phyloP scores from a whole-genome alignment of 2,329 filamentous ascomycete species.

The Setomelanomma holmii region DNA sequence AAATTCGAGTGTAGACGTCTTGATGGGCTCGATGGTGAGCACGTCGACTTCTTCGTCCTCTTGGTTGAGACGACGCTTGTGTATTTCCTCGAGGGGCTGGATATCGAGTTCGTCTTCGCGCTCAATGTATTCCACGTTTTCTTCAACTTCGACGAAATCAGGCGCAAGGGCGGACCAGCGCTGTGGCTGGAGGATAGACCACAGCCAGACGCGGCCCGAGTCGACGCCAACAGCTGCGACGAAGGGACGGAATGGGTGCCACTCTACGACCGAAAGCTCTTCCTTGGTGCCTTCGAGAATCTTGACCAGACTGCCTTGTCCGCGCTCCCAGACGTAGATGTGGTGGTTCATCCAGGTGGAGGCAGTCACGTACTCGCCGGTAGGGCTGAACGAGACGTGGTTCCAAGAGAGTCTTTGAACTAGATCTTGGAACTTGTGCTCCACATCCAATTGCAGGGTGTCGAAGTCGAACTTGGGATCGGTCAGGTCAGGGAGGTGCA shows the following conservation, averaged over 20 bases:
- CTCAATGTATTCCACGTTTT: conserved; percentile 97
- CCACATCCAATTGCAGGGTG: conserved; percentile 86
- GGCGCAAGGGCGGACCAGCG: conserved; percentile 97
- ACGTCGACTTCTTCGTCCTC: conserved; percentile 96
- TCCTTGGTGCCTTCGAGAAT: conserved; percentile 97
- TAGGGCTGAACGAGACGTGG: conserved; percentile 92
- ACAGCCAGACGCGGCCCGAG: conserved; percentile 91
- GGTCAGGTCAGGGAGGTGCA: conserved; percentile 80
- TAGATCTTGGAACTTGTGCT: conserved; percentile 98
- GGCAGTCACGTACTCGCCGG: conserved; percentile 93
- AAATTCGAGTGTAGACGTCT: conserved; percentile 60
- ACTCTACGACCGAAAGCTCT: conserved; percentile 94
- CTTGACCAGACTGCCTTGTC: conserved; percentile 90
- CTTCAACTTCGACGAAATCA: conserved; percentile 96
- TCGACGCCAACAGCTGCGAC: conserved; percentile 92
- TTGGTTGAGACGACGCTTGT: conserved; percentile 84
- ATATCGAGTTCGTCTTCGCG: conserved; percentile 98
- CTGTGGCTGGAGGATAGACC: conserved; percentile 94
- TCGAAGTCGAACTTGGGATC: conserved; percentile 75
- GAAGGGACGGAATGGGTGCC: conserved; percentile 88
- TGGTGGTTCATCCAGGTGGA: conserved; percentile 99
- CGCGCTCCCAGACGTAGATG: conserved; percentile 97
- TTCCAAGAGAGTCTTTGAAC: conserved; percentile 97
- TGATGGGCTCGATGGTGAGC: conserved; percentile 72
- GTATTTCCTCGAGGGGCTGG: conserved; percentile 91